phyloP scores from a whole-genome alignment of 2,329 filamentous ascomycete species.

The Xylariales sp. region DNA sequence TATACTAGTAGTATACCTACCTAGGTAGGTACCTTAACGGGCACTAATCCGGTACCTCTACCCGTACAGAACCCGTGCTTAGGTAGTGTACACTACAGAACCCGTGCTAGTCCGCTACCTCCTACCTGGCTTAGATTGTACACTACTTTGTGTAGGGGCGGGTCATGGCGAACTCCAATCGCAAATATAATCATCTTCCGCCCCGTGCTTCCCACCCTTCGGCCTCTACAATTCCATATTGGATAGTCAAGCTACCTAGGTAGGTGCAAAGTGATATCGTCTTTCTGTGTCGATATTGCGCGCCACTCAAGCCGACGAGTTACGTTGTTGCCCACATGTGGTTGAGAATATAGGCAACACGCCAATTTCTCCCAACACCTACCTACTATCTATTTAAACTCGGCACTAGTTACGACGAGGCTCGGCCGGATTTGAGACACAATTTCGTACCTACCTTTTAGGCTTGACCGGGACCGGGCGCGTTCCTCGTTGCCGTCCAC shows the following conservation, averaged over 20 bases:
- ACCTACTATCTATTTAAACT: conserved; percentile 6
- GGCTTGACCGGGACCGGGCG: conserved; percentile 9
- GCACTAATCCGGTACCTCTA: conserved; percentile 7
- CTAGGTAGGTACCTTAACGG: background rate
- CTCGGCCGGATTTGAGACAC: conserved; percentile 2
- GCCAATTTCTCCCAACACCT: background rate
- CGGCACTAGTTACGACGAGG: conserved; percentile 9
- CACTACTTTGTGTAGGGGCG: too few species aligned
- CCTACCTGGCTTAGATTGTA: background rate
- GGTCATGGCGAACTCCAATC: conserved; percentile 8
- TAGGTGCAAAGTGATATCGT: background rate
- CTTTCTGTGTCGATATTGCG: conserved; percentile 16
- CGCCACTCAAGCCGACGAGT: conserved; percentile 2
- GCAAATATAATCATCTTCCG: conserved; percentile 26
- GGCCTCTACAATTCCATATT: background rate
- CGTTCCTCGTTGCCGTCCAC: conserved; percentile 2
- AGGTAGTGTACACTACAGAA: too few species aligned
- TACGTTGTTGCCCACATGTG: conserved; percentile 10
- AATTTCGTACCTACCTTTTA: background rate
- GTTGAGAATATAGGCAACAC: conserved; percentile 18
- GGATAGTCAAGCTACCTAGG: background rate
- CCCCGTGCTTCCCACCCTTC: conserved; percentile 3
- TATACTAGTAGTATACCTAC: background rate
- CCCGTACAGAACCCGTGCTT: too few species aligned
- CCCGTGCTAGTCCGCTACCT: background rate